Evolutionary conservation across 805 yeast species (phyloP).

Genomic region (Priceomyces medius): DNA sequence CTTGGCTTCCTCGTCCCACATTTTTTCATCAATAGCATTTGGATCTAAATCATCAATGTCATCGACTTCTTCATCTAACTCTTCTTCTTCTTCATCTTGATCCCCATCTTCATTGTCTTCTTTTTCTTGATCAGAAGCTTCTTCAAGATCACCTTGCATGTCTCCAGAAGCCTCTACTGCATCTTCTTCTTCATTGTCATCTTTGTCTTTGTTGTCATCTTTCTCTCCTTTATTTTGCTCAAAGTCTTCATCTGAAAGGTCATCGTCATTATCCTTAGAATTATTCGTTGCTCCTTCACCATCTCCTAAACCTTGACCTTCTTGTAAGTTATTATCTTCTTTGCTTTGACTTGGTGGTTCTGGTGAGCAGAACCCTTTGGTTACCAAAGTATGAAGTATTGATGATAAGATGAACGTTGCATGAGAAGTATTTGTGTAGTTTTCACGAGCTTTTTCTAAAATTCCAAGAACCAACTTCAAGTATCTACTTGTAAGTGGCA

Average conservation of each 20-base stretch:
- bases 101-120: constrained; percentile 55
- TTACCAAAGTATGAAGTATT: constrained; percentile 59
- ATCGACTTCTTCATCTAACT: constrained; percentile 85
- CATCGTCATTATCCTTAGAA: constrained; percentile 88
- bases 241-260: constrained; percentile 74
- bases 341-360: constrained; percentile 68
- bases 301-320: constrained; percentile 91
- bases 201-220: constrained; percentile 59
- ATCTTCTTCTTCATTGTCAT: constrained; percentile 75
- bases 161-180: constrained; percentile 96
- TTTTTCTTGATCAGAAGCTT: constrained; percentile 66
- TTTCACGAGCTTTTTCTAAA: constrained; percentile 41
- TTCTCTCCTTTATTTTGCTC: constrained; percentile 65
- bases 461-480: constrained; percentile 45
- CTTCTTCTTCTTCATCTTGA: constrained; percentile 50
- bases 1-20: constrained; percentile 94
- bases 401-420: constrained; percentile 61
- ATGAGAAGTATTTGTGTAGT: constrained; percentile 56
- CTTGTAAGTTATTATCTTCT: constrained; percentile 61
- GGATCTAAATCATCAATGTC: constrained; percentile 89
- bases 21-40: constrained; percentile 91
- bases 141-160: constrained; percentile 92
- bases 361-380: constrained; percentile 91
- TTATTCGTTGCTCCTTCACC: constrained; percentile 84
- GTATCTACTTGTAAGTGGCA: constrained; percentile 67